Percentiles rank a stretch among this genome's conserved stretches.
phyloP scores from a whole-genome alignment of 2,329 filamentous ascomycete genomes.

The Septoria linicola region DNA sequence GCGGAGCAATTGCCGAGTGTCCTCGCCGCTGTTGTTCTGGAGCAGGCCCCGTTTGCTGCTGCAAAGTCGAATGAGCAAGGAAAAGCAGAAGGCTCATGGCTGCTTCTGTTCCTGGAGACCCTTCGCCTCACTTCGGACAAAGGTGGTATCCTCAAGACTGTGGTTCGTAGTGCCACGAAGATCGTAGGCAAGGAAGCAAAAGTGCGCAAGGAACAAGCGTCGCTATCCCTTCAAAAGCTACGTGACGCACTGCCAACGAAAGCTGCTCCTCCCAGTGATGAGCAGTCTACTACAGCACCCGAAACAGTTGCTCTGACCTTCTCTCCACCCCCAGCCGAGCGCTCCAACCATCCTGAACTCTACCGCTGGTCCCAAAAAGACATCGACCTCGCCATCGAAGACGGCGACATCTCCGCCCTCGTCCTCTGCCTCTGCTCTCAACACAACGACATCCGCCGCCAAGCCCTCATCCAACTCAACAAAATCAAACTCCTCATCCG shows the following conservation, averaged over 20 bases:
- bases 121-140: conserved; percentile 17
- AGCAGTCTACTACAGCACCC: conserved; percentile 4
- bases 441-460: conserved; percentile 72
- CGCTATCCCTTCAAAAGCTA: background rate
- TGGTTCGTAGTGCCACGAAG: conserved; percentile 1
- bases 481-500: conserved; percentile 58
- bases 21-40: conserved; percentile 66
- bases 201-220: background rate
- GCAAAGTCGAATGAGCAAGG: conserved; percentile 18
- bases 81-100: conserved; percentile 24
- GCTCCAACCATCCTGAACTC: conserved; percentile 49
- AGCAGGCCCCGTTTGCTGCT: conserved; percentile 69
- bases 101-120: conserved; percentile 24
- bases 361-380: conserved; percentile 72
- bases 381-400: conserved; percentile 74
- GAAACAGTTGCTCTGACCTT: conserved; percentile 25
- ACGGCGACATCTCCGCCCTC: conserved; percentile 68
- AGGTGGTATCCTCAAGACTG: conserved; percentile 8
- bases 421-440: conserved; percentile 74
- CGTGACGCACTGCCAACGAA: background rate
- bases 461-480: conserved; percentile 68
- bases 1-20: conserved; percentile 54
- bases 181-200: conserved; percentile 8
- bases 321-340: conserved; percentile 42
- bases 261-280: background rate